Conservation (phyloP, 495 filamentous ascomycete genomes). For the Halenospora varia region DNA sequence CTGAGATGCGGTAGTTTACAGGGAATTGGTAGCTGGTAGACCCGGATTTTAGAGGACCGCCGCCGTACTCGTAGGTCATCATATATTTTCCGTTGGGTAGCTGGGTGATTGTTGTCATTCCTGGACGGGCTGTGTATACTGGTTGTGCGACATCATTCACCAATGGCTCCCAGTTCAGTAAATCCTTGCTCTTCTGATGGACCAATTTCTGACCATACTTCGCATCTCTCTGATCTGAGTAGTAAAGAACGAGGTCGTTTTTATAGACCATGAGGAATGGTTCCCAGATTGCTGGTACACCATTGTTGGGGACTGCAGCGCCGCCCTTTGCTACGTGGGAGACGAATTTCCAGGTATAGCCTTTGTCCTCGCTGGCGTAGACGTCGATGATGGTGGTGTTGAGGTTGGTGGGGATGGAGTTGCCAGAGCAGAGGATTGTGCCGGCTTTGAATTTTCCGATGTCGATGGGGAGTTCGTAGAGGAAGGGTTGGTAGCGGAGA, state of each 20-base stretch:
- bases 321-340: constrained; percentile 63
- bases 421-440: constrained; percentile 59
- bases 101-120: constrained; percentile 56
- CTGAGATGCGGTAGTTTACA: constrained; percentile 48
- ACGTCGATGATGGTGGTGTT: constrained; percentile 62
- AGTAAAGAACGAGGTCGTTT: constrained; percentile 57
- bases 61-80: constrained; percentile 60
- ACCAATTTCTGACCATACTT: constrained; percentile 63
- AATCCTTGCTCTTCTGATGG: constrained; percentile 55
- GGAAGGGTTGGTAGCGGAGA: constrained; percentile 62
- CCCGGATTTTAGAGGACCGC: constrained; percentile 33
- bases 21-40: constrained; percentile 34
- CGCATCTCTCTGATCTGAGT: constrained; percentile 65
- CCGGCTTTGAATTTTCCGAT: constrained; percentile 55
- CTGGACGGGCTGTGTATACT: constrained; percentile 58
- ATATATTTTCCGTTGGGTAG: constrained; percentile 60
- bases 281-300: constrained; percentile 66
- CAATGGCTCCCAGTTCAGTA: constrained; percentile 51
- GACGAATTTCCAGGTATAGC: constrained; percentile 61
- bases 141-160: constrained; percentile 59
- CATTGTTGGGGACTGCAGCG: constrained; percentile 55
- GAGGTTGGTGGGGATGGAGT: constrained; percentile 59
- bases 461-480: constrained; percentile 53
- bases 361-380: constrained; percentile 57
- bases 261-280: constrained; percentile 57